phyloP scores from a whole-genome alignment of 352 stramenopile species.

The Pythium dissotocum region DNA sequence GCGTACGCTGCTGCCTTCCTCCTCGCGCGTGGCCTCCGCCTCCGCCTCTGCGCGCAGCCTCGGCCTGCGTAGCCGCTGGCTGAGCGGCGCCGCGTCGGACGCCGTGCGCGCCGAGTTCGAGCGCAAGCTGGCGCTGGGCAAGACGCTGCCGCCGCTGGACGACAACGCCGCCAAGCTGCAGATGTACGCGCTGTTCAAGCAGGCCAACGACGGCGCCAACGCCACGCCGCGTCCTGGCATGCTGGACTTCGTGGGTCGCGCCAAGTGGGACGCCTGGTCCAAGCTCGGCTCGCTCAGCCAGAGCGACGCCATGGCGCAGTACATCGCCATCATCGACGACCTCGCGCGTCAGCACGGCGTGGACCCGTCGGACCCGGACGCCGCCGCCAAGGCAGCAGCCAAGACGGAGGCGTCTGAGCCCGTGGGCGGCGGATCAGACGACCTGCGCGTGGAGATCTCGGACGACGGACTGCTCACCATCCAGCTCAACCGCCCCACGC shows the following conservation, averaged over 20 bases:
- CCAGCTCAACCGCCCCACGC: slow-evolving; percentile 74
- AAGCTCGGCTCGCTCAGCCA: slow-evolving; percentile 64
- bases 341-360: slow-evolving; percentile 49
- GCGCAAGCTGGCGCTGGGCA: slow-evolving; percentile 63
- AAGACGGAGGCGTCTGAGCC: slow-evolving; percentile 7
- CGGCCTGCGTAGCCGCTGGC: slow-evolving; percentile 5
- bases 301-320: slow-evolving; percentile 69
- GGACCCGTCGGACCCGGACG: slow-evolving; percentile 13
- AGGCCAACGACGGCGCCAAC: slow-evolving; percentile 64
- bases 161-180: slow-evolving; percentile 79
- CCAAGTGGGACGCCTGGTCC: slow-evolving; percentile 83
- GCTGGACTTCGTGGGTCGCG: slow-evolving; percentile 83
- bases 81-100: slow-evolving; percentile 10
- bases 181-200: slow-evolving; percentile 88
- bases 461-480: slow-evolving; percentile 69
- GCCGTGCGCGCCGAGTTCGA: slow-evolving; percentile 44
- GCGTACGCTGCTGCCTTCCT: background rate
- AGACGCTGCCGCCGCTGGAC: slow-evolving; percentile 63
- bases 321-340: slow-evolving; percentile 77
- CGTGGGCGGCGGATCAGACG: slow-evolving; percentile 32
- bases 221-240: slow-evolving; percentile 67
- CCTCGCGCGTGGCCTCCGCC: background rate
- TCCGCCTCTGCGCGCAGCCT: background rate
- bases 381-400: slow-evolving; percentile 12
- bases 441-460: slow-evolving; percentile 59